Evolutionary conservation across 768 basidiomycete genomes (phyloP), one percentile per base, ranked within the genome.

Genomic region (Mycena epipterygia): DNA sequence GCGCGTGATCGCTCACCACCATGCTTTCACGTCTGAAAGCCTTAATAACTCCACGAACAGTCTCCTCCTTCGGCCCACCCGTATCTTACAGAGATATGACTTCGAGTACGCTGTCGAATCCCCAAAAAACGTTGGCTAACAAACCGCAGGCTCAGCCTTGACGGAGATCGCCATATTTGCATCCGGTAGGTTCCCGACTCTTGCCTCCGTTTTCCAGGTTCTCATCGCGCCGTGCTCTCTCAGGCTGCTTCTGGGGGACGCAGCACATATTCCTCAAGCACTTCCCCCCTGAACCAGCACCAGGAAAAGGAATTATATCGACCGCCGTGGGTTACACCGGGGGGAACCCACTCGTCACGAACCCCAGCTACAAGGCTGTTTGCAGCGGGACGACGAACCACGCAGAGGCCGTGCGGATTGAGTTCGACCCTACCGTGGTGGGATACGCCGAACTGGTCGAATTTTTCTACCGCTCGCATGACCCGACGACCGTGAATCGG

Each of bases 391-490:
- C 76, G 37, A 94, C 93, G 3, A 83, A 87, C 29, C 92, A 93
- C 71, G 94, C 94, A 2, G 94, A 95, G 78, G 90, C 91, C 7
- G 76, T 91, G 70, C 84, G 85, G 76, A 86, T 95, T 71, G 88
- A 90, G 76, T 94, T 91, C 65, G 91, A 93, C 76, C 89, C 89
- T 0, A 79, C 79, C 7, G 78, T 88, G 57, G 87, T 94, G 37
- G 85, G 83, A n/a, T 95, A 93, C 71, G 91, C 83, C 16, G 91
- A 94, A 76, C 87, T 94, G 29, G 91, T 93, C 21, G 91, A 93
- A 79, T 93, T 92, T 83, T 93, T 93, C 79, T 93, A 91, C 77
- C 85, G 93, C 61, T 90, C 90, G 7, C 93, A 94, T 73, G 93
- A 94, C 70, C 91, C 93, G 0, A 93, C 92, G 30, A 90, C 90